Base-by-base conservation (phyloP, 2,329 filamentous ascomycete species). In the Xylaria multiplex region DNA sequence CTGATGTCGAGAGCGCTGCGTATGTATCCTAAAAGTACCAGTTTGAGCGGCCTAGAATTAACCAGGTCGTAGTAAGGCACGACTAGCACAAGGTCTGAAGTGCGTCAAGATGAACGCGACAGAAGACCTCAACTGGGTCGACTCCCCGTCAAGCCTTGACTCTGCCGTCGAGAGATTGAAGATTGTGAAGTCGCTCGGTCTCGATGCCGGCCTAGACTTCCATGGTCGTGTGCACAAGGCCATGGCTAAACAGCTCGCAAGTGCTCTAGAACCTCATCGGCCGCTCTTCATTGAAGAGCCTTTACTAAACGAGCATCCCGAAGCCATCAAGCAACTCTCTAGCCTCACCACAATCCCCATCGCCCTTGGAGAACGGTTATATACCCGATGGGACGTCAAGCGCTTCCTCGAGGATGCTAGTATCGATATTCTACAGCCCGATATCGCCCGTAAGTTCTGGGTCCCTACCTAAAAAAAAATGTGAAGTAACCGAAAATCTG, bases 21-120 rank as follows among this genome's bases (percentile, higher is more conserved):
- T 89, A 77, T 71, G 83, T 74, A 37, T 27, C 19, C 8, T 43
- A 19, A 46, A 3, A 19, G 9, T 9, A 3, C 16, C n/a, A 1
- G 2, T 16, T 30, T 14, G 3, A n/a, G 6, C 30, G 35, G 19
- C 7, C 11, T 37, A 8, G 6, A n/a, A 16, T 24, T 65, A 35
- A 62, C 59, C 14, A 7, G 1, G 8, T 57, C 37, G 54, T 67
- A 88, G 86, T 3, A 83, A 86, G 72, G 82, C 81, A 6, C 82
- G 88, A 4, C 83, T 85, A 71, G 80, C 81, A 11, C 88, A 91
- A 76, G 89, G 89, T 0, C 88, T 92, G 74, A 87, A 81, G 2
- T 83, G 85, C 3, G 85, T 93, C 60, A 93, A 93, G 75, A 93
- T 94, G 91, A 93, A 93, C 74, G 91, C 85, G 6, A 93, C 91